phyloP scores from a whole-genome alignment of 169 alveolate species.

The Plasmodium coatneyi region DNA sequence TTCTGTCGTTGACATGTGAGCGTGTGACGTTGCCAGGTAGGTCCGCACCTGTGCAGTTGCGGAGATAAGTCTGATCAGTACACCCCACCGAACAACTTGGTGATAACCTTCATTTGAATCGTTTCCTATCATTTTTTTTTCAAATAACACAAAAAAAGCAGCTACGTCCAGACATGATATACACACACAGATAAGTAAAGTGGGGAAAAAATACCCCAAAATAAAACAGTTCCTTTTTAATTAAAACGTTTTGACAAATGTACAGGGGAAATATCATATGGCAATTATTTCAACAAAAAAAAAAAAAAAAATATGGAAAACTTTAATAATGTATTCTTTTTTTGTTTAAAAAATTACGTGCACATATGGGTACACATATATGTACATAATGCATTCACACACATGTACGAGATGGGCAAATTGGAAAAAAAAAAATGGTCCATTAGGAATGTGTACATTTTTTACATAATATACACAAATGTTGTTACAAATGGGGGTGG shows the following conservation, averaged over 20 bases:
- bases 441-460: not conserved
- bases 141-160: not conserved
- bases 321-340: not conserved
- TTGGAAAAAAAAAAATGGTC: not conserved
- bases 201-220: not conserved
- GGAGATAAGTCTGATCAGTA: not conserved
- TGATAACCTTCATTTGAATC: not conserved
- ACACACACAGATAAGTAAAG: not conserved
- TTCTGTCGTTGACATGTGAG: constrained; percentile 35
- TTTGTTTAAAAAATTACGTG: not conserved
- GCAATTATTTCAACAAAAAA: constrained; percentile 2
- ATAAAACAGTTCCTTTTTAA: not conserved
- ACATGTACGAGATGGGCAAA: not conserved
- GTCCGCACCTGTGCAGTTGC: not conserved
- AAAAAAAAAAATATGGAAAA: not conserved
- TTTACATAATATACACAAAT: not conserved
- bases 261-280: not conserved
- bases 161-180: not conserved
- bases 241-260: constrained; percentile 9
- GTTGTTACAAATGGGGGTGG: not conserved
- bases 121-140: not conserved
- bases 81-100: not conserved
- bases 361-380: not conserved
- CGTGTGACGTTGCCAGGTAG: not conserved
- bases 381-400: not conserved